These are phyloP conservation scores for Pichia membranifaciens DNA, from an alignment of 805 yeast species.

Conservation along the genomic window DNA sequence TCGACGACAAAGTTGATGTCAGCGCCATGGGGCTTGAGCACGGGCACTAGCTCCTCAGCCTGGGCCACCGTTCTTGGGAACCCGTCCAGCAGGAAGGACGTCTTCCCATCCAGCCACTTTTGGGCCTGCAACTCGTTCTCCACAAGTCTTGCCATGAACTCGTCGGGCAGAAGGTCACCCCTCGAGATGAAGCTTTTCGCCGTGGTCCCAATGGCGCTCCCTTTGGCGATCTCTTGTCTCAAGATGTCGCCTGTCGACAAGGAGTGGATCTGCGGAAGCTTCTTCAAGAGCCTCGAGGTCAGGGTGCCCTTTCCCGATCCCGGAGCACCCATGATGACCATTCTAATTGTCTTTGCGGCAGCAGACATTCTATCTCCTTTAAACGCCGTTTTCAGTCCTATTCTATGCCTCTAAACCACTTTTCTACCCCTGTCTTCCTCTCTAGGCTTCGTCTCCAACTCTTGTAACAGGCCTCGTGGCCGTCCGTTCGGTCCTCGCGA, in stretches of 20 bases:
- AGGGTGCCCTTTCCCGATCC: conserved; percentile 96
- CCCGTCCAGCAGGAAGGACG: conserved; percentile 82
- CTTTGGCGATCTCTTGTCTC: conserved; percentile 55
- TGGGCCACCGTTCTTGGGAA: conserved; percentile 80
- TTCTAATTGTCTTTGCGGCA: conserved; percentile 44
- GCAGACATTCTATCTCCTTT: not conserved
- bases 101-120: conserved; percentile 37
- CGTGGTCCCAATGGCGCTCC: conserved; percentile 46
- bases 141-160: conserved; percentile 55
- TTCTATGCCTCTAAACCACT: too few species aligned
- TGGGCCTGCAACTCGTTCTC: conserved; percentile 39
- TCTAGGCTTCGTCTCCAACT: too few species aligned
- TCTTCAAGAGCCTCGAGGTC: conserved; percentile 55
- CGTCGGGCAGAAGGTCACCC: conserved; percentile 75
- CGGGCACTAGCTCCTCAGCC: conserved; percentile 52
- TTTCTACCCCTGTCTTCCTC: too few species aligned
- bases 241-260: conserved; percentile 83
- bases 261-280: conserved; percentile 47
- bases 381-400: too few species aligned
- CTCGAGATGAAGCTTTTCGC: conserved; percentile 51
- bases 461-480: too few species aligned
- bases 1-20: conserved; percentile 75
- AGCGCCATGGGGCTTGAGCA: conserved; percentile 34
- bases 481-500: too few species aligned
- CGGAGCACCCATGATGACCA: conserved; percentile 84